phyloP scores from a whole-genome alignment of 2,329 filamentous ascomycete genomes.

The Trichoderma oligosporum region DNA sequence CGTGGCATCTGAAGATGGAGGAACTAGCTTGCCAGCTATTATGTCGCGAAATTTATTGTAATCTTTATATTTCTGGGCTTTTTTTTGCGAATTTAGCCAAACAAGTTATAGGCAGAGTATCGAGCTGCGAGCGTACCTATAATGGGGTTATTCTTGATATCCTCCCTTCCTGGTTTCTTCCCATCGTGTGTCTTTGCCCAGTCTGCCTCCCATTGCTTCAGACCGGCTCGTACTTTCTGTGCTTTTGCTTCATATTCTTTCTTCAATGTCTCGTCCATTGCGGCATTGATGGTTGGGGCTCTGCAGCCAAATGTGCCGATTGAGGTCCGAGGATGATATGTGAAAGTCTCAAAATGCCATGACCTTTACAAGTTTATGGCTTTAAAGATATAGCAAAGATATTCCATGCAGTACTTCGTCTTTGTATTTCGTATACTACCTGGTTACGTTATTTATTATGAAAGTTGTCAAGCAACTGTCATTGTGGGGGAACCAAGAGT shows the following conservation, averaged over 20 bases:
- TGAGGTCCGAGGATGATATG: neutral
- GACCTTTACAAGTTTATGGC: neutral
- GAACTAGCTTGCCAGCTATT: constrained; percentile 50
- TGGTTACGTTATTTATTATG: constrained; percentile 2
- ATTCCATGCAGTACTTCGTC: no score
- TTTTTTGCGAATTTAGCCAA: constrained; percentile 29
- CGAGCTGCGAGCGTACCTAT: constrained; percentile 55
- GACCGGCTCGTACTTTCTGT: constrained; percentile 57
- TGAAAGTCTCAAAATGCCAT: neutral
- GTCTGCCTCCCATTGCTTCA: constrained; percentile 70
- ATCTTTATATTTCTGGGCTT: constrained; percentile 71
- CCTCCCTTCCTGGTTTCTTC: constrained; percentile 66
- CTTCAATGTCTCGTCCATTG: constrained; percentile 47
- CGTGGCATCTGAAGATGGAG: constrained; percentile 37
- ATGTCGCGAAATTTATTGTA: constrained; percentile 65
- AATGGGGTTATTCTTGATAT: constrained; percentile 68
- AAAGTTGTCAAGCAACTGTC: constrained; percentile 5
- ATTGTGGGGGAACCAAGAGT: constrained; percentile 17
- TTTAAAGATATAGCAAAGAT: no score
- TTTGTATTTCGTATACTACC: neutral
- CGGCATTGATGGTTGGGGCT: neutral
- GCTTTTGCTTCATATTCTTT: constrained; percentile 48
- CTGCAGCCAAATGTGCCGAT: neutral
- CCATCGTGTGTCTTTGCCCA: constrained; percentile 62
- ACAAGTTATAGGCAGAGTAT: neutral